These are phyloP conservation scores for Hanseniaspora thailandica DNA, from an alignment of 805 yeast genomes.

Conservation along the genomic window DNA sequence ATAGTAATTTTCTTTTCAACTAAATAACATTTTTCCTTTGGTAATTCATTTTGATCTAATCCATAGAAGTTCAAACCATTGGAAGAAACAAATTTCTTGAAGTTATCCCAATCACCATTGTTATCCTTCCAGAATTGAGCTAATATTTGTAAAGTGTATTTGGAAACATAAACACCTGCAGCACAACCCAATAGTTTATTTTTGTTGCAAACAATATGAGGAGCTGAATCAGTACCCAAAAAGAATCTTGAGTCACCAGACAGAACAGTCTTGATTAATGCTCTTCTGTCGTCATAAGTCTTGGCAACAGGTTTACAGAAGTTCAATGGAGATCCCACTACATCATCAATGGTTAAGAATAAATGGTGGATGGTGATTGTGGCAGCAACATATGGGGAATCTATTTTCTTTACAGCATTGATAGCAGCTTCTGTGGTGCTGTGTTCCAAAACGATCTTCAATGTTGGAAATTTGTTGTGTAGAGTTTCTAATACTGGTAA, in stretches of 20 bases:
- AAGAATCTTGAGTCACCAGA: slow-evolving; percentile 87
- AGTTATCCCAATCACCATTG: slow-evolving; percentile 46
- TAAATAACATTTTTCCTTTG: slow-evolving; percentile 40
- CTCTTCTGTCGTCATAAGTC: slow-evolving; percentile 69
- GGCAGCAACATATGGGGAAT: slow-evolving; percentile 60
- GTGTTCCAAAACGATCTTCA: slow-evolving; percentile 83
- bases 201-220: slow-evolving; percentile 78
- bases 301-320: slow-evolving; percentile 98
- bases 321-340: slow-evolving; percentile 94
- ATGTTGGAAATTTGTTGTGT: slow-evolving; percentile 70
- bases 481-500: slow-evolving; percentile 76
- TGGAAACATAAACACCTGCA: slow-evolving; percentile 96
- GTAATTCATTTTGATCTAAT: slow-evolving; percentile 32
- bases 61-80: slow-evolving; percentile 63
- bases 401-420: slow-evolving; percentile 59
- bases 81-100: slow-evolving; percentile 64
- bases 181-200: slow-evolving; percentile 72
- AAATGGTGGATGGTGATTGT: slow-evolving; percentile 94
- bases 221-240: slow-evolving; percentile 97
- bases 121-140: slow-evolving; percentile 67
- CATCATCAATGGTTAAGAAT: slow-evolving; percentile 74
- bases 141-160: slow-evolving; percentile 65
- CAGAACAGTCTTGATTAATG: slow-evolving; percentile 76
- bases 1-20: slow-evolving; percentile 37
- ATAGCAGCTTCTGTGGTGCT: slow-evolving; percentile 88